Percentiles rank a stretch among this genome's conserved stretches.
Conservation (phyloP, 352 stramenopile species). For the Phytophthora tentaculata region DNA sequence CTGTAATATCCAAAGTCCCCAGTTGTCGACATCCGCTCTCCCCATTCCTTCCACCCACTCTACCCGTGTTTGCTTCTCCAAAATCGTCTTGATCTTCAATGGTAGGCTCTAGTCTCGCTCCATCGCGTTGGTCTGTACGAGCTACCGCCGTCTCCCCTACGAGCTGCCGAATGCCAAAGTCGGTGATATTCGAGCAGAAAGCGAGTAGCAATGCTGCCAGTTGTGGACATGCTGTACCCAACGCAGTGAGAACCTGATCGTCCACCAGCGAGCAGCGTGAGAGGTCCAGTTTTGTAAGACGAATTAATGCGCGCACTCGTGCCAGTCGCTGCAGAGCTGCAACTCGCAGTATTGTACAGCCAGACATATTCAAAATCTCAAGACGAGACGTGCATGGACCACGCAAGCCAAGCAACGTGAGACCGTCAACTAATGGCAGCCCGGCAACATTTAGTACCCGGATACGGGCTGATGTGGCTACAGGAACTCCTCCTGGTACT, state of each 20-base stretch:
- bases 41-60: slow-evolving; percentile 15
- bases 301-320: slow-evolving; percentile 36
- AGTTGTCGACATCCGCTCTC: slow-evolving; percentile 51
- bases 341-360: slow-evolving; percentile 44
- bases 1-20: slow-evolving; percentile 60
- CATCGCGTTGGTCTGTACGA: slow-evolving; percentile 5
- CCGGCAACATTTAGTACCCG: slow-evolving; percentile 42
- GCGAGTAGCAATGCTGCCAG: slow-evolving; percentile 51
- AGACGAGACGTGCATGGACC: slow-evolving; percentile 30
- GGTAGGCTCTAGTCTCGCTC: background rate
- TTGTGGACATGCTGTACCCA: slow-evolving; percentile 47
- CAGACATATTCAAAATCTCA: slow-evolving; percentile 34
- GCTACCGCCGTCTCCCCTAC: slow-evolving; percentile 33
- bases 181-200: slow-evolving; percentile 64
- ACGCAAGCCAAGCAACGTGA: slow-evolving; percentile 60
- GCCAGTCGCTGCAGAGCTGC: slow-evolving; percentile 53
- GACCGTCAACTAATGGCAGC: slow-evolving; percentile 61
- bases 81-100: slow-evolving; percentile 9
- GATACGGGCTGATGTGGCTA: slow-evolving; percentile 31
- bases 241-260: slow-evolving; percentile 57
- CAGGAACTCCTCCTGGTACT: slow-evolving; percentile 8
- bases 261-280: slow-evolving; percentile 59
- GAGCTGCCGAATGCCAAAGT: slow-evolving; percentile 57
- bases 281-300: slow-evolving; percentile 56
- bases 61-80: slow-evolving; percentile 7